phyloP scores from a whole-genome alignment of 208 protist genomes.

The Leishmania turanica region DNA sequence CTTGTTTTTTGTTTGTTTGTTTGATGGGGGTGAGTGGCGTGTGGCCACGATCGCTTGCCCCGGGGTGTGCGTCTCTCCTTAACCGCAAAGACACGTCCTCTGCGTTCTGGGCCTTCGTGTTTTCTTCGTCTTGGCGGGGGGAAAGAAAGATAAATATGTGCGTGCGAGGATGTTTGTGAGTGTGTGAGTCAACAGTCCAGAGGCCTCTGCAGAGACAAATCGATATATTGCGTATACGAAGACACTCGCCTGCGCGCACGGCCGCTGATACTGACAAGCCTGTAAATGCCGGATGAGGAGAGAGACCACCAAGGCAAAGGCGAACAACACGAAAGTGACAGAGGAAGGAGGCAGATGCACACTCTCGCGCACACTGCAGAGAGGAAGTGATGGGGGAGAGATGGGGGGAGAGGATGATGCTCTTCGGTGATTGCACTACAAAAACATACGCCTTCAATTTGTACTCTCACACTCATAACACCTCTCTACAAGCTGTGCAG shows the following conservation, averaged over 20 bases:
- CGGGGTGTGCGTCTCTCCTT: neutral
- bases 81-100: neutral
- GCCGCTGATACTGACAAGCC: neutral
- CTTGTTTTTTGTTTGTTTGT: neutral
- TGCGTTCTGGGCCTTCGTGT: too few relatives aligned
- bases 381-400: neutral
- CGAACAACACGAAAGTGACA: neutral
- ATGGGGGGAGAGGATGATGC: too few relatives aligned
- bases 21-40: too few relatives aligned
- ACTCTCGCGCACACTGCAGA: neutral
- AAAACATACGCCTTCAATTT: neutral
- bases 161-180: too few relatives aligned
- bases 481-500: too few relatives aligned
- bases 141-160: neutral
- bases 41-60: neutral
- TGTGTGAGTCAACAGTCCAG: too few relatives aligned
- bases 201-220: too few relatives aligned
- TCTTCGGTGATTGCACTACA: neutral
- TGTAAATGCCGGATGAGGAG: neutral
- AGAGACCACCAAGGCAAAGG: neutral
- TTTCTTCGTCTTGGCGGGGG: constrained; percentile 3
- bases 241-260: neutral
- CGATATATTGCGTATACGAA: neutral
- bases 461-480: too few relatives aligned
- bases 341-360: neutral